Evolutionary conservation across 148 eudicot species (phyloP), one percentile per base, ranked within the genome.

Genomic region (Cornus suecica): DNA sequence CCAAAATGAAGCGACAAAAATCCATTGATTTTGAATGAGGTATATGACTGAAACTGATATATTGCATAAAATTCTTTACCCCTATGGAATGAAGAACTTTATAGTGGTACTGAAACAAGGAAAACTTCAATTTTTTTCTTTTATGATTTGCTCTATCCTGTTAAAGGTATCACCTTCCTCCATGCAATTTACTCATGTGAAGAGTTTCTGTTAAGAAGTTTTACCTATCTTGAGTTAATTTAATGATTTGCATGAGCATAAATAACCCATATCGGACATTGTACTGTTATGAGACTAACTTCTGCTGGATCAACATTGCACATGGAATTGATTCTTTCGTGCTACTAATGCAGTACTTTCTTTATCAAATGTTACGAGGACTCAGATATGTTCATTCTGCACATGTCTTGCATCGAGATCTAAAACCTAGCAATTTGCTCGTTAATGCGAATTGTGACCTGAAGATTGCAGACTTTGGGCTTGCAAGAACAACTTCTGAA

Each of bases 401-500:
- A 37, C 76, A 83, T 72, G 89, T 86, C 72, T 74, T 86, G 81
- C 89, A 86, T 73, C 89, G 89, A 68, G 89, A 86, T 68, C 77
- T 86, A 30, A 86, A 86, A 56, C 89, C 89, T 25, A 83, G 89
- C 81, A 86, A 86, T 66, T 65, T 86, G 76, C 75, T 86, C 28
- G 77, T 86, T 37, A 86, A 86, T 77, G 81, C 86, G 16, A 81
- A 83, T 28, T 83, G 86, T 77, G 89, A 86, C 62, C 76, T 86
- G 27, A 86, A 86, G 52, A 81, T 86, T 27, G 86, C 83, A 63
- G 89, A 86, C 73, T 86, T 86, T 67, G 89, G 89, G 62, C 87
- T 86, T 24, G 89, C 89, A 60, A 83, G 89, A 70, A 86, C 87
- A 51, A 86, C 89, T n/a, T 83, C 89, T 48, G 89, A 86, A 71